Evolutionary conservation across 768 basidiomycete species (phyloP), one percentile per base, ranked within the genome.

Genomic region (Rossbeevera mucosa): DNA sequence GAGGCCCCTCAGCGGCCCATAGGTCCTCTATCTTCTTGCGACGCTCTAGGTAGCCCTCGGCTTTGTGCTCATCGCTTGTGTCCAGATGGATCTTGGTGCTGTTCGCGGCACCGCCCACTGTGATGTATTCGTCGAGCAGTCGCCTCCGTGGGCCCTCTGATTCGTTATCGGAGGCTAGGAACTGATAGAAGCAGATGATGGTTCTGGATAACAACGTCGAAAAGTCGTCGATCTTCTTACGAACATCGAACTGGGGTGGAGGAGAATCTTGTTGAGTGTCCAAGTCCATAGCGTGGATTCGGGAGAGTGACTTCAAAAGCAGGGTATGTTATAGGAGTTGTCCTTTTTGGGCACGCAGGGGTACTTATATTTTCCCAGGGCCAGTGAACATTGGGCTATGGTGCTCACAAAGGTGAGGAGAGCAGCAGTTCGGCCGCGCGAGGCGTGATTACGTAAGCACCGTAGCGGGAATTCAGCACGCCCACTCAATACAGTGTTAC

Each of bases 111-210:
- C 64, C 65, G 24, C 65, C 64, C 26, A 65, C 57, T 21, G 62
- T 59, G 51, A 65, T 63, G 54, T 67, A 59, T 36, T 66, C 64
- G 18, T 65, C 64, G 20, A 66, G 57, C 9, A 66, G 42, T 13
- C 44, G 47, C 47, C 60, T 55, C 29, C 65, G 60, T 30, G 54
- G 57, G 31, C 33, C 55, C 42, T 64, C 59, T 16, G 62, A 61
- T 4, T 62, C 56, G 22, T 46, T 48, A 22, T 64, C 65, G 20
- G 64, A 67, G 22, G 64, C 57, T n/a, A 64, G 22, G 53, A 66
- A 65, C 14, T 61, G 64, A 54, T 57, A 55, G 33, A 65, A 61
- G 33, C 63, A 64, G 48, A 64, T 50, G 22, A 64, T 65, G n/a
- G 60, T 64, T 30, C 50, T 59, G 4, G 62, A 61, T 18, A 62